Conservation (phyloP, 2,329 filamentous ascomycete species). For the Cephalotrichum gorgonifer region DNA sequence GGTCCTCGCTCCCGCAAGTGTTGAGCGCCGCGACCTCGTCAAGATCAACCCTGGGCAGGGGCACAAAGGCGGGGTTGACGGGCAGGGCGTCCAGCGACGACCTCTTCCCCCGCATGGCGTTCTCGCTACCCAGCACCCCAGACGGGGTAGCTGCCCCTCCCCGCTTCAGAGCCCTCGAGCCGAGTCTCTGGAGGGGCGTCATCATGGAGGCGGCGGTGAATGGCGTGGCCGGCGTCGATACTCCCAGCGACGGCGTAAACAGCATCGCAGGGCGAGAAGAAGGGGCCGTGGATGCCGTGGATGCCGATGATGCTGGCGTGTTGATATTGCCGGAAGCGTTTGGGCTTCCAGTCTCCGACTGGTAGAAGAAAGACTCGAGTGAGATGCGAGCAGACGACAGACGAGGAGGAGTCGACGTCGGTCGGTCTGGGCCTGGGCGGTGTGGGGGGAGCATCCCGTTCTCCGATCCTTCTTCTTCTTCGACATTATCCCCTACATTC, state of each 20-base stretch:
- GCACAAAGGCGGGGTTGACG: slow-evolving; percentile 43
- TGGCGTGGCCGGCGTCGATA: slow-evolving; percentile 18
- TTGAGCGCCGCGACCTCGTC: slow-evolving; percentile 43
- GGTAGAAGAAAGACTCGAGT: slow-evolving; percentile 3
- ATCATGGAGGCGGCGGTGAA: slow-evolving; percentile 30
- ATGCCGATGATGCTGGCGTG: slow-evolving; percentile 3
- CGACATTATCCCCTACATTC: not conserved
- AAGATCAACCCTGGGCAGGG: slow-evolving; percentile 42
- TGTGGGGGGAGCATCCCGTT: not conserved
- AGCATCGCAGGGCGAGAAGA: slow-evolving; percentile 22
- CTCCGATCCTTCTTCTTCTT: not conserved
- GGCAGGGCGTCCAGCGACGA: not conserved
- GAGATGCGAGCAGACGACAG: slow-evolving; percentile 1
- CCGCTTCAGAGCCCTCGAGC: slow-evolving; percentile 31
- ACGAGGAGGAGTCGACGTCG: not conserved
- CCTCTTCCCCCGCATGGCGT: not conserved
- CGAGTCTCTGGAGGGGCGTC: slow-evolving; percentile 45
- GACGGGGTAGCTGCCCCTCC: slow-evolving; percentile 10
- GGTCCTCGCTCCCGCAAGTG: slow-evolving; percentile 43
- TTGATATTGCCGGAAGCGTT: not conserved
- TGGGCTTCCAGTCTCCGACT: not conserved
- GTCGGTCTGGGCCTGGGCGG: not conserved
- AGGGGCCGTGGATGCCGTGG: slow-evolving; percentile 18
- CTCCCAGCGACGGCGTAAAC: slow-evolving; percentile 19
- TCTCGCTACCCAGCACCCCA: not conserved